Base-by-base conservation (phyloP, 371 early-diverging fungal species). In the Syncephalastrum monosporum region DNA sequence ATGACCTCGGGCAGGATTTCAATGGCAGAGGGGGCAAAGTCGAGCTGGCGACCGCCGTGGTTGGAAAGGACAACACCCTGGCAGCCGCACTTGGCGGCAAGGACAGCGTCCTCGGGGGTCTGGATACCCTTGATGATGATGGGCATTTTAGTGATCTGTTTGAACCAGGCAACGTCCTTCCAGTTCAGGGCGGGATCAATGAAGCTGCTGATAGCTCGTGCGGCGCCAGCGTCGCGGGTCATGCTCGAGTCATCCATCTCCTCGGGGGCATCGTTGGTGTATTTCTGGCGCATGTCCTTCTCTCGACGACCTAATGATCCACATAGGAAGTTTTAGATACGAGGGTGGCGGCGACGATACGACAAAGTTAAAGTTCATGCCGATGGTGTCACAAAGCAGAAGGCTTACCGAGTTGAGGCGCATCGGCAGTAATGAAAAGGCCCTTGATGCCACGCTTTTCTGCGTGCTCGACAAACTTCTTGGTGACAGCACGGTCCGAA, bases 21-120 rank as follows among this genome's bases (percentile, higher is more conserved):
- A 61, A 93, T 89, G 6, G 74, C 64, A 7, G 82, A 82, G n/a
- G 84, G 82, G 1, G 86, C 82, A 50, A 87, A 85, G 68, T 97
- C 97, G 45, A 98, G 76, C 69, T 98, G 97, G 12, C 98, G 82
- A 27, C 98, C 98, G 59, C 97, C 98, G 64, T 98, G 98, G 69
- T 98, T 98, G 50, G 92, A 91, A 10, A 98, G 74, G 12, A 96
- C 85, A 50, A 97, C 85, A 38, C 91, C 98, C 38, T 86, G 82
- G 50, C 87, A 83, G 0, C 94, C 95, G 49, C 77, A 53, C 48
- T 85, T 59, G 12, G 90, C 91, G 3, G 98, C 97, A 29, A 91
- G 58, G 6, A 86, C 82, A 16, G 97, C 95, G 74, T 98, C 98
- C 53, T 92, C 95, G 25, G 84, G 87, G 6, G 86, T 86, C 63